Evolutionary conservation across 208 protist species (phyloP), one percentile per base, ranked within the genome.

Genomic region (Leishmania lainsoni): DNA sequence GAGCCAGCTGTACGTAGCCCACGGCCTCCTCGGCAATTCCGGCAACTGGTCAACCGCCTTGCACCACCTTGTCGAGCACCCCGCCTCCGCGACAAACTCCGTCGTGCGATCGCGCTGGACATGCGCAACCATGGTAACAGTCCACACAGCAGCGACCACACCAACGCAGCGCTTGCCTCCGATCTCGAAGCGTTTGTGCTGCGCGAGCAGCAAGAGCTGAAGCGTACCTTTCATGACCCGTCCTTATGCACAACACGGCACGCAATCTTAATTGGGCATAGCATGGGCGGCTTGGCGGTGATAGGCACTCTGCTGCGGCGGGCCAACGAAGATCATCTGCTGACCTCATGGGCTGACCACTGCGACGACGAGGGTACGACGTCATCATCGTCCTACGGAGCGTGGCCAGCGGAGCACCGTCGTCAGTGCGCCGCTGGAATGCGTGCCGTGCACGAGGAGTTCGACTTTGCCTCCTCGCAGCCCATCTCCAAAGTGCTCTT

Each of bases 81-180:
- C 89, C 0, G 8, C 58, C 81, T 97, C 16, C 66, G 72, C 49
- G 72, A 81, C 26, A 82, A 83, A 32, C 74, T 97, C 4, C 73
- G 91, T 68, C 81, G 87, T 54, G 86, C 89, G 5, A 56, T 87
- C 70, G 54, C 90, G 14, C 39, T 97, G 4, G 94, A 97, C 81
- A 94, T 96, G 90, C 92, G 94, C 68, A 97, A 97, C 80, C 94
- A 97, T 83, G 94, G 94, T 68, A 80, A 69, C 26, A 96, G 92
- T 69, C 85, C 91, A 0, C 92, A 96, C 83, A 86, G 79, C 65
- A 56, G 32, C 29, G 77, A 82, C 42, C 94, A 97, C 77, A 87
- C 76, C 39, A 94, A 93, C 76, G 89, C 88, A 51, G 89, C 84
- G 0, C 76, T 97, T 58, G 91, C 94, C 49, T 90, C 87, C 1